These are phyloP conservation scores for Fraxinus excelsior DNA, from an alignment of 257 asterid species.

Conservation along the genomic window DNA sequence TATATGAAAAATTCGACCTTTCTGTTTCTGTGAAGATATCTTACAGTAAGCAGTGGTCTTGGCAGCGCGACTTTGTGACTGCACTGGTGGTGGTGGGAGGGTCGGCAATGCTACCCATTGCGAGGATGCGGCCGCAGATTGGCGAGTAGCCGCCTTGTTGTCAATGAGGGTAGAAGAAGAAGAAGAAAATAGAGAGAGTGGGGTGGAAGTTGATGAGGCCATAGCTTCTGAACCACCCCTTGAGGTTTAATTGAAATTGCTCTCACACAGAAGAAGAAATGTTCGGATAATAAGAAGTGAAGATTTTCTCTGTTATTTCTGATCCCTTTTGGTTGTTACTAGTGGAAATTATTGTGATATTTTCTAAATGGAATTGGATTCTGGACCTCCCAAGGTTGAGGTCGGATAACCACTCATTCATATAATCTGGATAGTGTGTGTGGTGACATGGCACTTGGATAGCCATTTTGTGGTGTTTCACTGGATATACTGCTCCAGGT, in stretches of 20 bases:
- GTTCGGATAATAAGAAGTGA: background rate
- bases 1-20: background rate
- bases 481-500: conserved; percentile 35
- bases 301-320: background rate
- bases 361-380: conserved; percentile 4
- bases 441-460: conserved; percentile 51
- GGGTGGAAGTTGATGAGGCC: conserved; percentile 62
- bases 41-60: conserved; percentile 56
- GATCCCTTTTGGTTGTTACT: background rate
- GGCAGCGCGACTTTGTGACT: conserved; percentile 35
- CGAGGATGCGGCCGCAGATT: conserved; percentile 31
- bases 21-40: conserved; percentile 15
- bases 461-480: conserved; percentile 39
- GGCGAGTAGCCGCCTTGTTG: conserved; percentile 47
- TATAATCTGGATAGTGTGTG: conserved; percentile 48
- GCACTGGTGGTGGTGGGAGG: conserved; percentile 36
- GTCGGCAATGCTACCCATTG: conserved; percentile 47
- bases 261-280: background rate
- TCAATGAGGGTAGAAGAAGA: conserved; percentile 49
- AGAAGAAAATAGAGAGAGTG: conserved; percentile 51
- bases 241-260: background rate
- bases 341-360: background rate
- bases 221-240: conserved; percentile 26
- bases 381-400: conserved; percentile 10
- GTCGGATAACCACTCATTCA: conserved; percentile 50